These are phyloP conservation scores for Leishmania martiniquensis DNA, from an alignment of 208 protist genomes.

Conservation along the genomic window DNA sequence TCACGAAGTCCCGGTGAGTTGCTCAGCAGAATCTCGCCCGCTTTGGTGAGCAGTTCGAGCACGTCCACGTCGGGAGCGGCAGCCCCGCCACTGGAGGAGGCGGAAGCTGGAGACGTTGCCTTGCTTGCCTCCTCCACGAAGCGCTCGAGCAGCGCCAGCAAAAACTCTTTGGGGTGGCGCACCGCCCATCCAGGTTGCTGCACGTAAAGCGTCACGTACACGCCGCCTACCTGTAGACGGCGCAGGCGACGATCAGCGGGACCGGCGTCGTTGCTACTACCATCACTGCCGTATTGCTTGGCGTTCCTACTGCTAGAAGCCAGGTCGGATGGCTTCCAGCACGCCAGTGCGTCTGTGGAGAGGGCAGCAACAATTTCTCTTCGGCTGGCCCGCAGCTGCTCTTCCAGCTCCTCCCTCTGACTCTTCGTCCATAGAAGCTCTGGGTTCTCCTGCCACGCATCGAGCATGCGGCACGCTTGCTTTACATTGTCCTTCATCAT, in stretches of 20 bases:
- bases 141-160: slow-evolving; percentile 64
- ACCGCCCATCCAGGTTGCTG: slow-evolving; percentile 82
- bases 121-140: slow-evolving; percentile 43
- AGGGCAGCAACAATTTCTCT: slow-evolving; percentile 42
- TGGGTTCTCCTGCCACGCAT: slow-evolving; percentile 89
- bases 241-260: slow-evolving; percentile 14
- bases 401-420: slow-evolving; percentile 57
- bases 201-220: slow-evolving; percentile 82
- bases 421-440: slow-evolving; percentile 94
- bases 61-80: slow-evolving; percentile 5
- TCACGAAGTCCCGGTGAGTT: slow-evolving; percentile 55
- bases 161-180: slow-evolving; percentile 85
- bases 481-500: slow-evolving; percentile 87
- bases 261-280: neutral
- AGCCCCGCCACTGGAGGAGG: neutral
- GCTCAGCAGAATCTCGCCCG: slow-evolving; percentile 48
- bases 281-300: neutral
- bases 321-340: slow-evolving; percentile 56
- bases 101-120: neutral
- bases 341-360: slow-evolving; percentile 32
- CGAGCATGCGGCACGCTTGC: slow-evolving; percentile 83
- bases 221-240: slow-evolving; percentile 71
- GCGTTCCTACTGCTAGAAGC: neutral
- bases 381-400: slow-evolving; percentile 23
- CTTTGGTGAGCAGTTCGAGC: slow-evolving; percentile 56